A percentile compares a stretch with the other conserved stretches of the same genome.
These are phyloP conservation scores for Apophysomyces ossiformis DNA, from an alignment of 371 early-diverging fungal species.

Conservation along the genomic window DNA sequence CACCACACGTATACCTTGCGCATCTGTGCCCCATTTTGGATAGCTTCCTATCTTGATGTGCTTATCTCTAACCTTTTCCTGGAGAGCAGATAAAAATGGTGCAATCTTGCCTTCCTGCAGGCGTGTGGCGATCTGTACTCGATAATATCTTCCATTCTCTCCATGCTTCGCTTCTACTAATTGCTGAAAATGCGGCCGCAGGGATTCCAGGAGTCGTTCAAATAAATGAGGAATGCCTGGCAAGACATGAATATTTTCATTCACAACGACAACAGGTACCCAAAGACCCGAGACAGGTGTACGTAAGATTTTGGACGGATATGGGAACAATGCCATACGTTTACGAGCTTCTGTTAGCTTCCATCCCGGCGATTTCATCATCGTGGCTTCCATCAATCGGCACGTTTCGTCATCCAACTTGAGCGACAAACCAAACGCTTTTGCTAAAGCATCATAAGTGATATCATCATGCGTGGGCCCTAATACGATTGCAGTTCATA, in stretches of 20 bases:
- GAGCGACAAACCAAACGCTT: conserved; percentile 57
- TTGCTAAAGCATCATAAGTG: conserved; percentile 71
- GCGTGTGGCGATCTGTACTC: conserved; percentile 61
- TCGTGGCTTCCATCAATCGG: conserved; percentile 51
- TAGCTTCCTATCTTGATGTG: conserved; percentile 73
- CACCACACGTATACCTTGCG: conserved; percentile 45
- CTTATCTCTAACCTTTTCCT: conserved; percentile 36
- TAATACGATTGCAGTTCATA: not conserved
- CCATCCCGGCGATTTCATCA: conserved; percentile 34
- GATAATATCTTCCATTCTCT: conserved; percentile 36
- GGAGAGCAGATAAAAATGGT: conserved; percentile 49
- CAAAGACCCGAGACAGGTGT: conserved; percentile 53
- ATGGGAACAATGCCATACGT: conserved; percentile 74
- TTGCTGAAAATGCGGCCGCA: conserved; percentile 34
- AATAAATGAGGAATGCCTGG: conserved; percentile 77
- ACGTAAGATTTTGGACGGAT: conserved; percentile 45
- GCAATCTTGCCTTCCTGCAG: conserved; percentile 64
- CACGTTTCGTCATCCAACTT: conserved; percentile 62
- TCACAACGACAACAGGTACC: conserved; percentile 73
- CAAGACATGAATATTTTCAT: conserved; percentile 69
- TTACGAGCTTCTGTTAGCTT: conserved; percentile 54
- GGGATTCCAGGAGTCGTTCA: conserved; percentile 46
- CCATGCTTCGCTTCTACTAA: conserved; percentile 24
- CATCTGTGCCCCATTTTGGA: conserved; percentile 59
- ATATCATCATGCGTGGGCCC: conserved; percentile 77